Evolutionary conservation across 2,329 filamentous ascomycete species (phyloP).

Genomic region (Exophiala sp.): DNA sequence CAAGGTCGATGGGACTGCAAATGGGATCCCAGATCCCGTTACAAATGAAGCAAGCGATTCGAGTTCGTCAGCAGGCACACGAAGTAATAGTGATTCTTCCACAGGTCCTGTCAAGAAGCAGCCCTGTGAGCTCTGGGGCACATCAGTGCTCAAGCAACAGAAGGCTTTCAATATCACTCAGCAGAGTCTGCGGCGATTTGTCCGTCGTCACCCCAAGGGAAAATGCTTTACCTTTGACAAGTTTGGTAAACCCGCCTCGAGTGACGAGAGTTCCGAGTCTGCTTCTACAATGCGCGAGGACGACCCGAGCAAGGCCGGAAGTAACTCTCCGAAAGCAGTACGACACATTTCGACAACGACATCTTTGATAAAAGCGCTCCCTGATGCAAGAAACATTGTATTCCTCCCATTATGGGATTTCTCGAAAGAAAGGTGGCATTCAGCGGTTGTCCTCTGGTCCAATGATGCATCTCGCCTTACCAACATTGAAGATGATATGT

Average conservation of each 20-base stretch:
- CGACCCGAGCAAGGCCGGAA: neutral
- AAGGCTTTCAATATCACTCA: constrained; percentile 35
- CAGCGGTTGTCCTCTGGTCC: constrained; percentile 45
- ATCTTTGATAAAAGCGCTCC: constrained; percentile 19
- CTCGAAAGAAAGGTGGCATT: constrained; percentile 46
- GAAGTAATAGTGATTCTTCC: constrained; percentile 11
- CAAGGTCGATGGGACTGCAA: neutral
- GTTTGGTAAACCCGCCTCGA: constrained; percentile 73
- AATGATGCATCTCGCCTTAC: constrained; percentile 33
- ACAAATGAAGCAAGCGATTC: constrained; percentile 7
- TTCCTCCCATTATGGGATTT: constrained; percentile 54
- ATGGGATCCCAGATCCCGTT: neutral
- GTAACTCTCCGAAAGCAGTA: neutral
- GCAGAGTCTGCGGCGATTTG: constrained; percentile 39
- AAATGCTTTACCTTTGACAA: constrained; percentile 72
- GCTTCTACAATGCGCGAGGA: constrained; percentile 21
- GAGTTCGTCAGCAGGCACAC: neutral
- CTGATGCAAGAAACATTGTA: constrained; percentile 30
- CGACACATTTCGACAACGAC: constrained; percentile 14
- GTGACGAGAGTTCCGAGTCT: constrained; percentile 57
- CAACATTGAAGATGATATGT: constrained; percentile 37
- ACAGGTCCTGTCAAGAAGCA: constrained; percentile 29
- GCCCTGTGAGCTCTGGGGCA: constrained; percentile 18
- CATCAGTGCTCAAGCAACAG: neutral
- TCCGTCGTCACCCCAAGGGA: constrained; percentile 46